Evolutionary conservation across 352 stramenopile genomes (phyloP).

Genomic region (Phytophthora sp.): DNA sequence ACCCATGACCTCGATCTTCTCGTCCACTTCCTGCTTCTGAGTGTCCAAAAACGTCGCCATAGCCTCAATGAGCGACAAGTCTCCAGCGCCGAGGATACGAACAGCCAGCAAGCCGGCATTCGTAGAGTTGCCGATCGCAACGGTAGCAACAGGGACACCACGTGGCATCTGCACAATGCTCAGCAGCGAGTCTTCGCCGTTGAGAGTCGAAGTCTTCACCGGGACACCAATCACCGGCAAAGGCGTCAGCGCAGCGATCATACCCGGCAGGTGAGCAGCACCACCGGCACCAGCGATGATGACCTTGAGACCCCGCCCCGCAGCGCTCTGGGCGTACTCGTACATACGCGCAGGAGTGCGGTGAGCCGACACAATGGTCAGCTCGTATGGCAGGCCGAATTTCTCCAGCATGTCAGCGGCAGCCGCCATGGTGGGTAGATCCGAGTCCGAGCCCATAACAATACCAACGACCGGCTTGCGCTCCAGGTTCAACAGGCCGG

Average conservation of each 20-base stretch:
- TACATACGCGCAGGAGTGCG: slow-evolving; percentile 97
- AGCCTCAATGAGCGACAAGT: slow-evolving; percentile 67
- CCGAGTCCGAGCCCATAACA: slow-evolving; percentile 95
- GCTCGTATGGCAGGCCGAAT: slow-evolving; percentile 96
- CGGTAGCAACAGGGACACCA: slow-evolving; percentile 97
- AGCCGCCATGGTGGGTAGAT: slow-evolving; percentile 97
- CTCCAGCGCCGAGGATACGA: slow-evolving; percentile 91
- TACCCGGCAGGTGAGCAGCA: slow-evolving; percentile 97
- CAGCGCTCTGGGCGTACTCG: slow-evolving; percentile 93
- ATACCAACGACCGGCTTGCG: slow-evolving; percentile 73
- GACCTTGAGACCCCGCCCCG: slow-evolving; percentile 90
- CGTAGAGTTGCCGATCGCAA: slow-evolving; percentile 97
- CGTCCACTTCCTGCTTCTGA: slow-evolving; percentile 93
- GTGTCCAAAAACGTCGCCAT: slow-evolving; percentile 94
- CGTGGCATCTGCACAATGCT: slow-evolving; percentile 99
- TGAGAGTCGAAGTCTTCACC: slow-evolving; percentile 97
- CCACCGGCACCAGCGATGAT: slow-evolving; percentile 97
- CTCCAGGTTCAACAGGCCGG: slow-evolving; percentile 37
- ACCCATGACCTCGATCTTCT: slow-evolving; percentile 91
- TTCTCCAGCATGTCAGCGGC: slow-evolving; percentile 95
- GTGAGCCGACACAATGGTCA: slow-evolving; percentile 99
- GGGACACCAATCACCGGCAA: slow-evolving; percentile 96
- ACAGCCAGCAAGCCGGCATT: slow-evolving; percentile 98
- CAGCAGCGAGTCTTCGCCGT: slow-evolving; percentile 97
- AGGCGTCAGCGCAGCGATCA: slow-evolving; percentile 89